Base-by-base conservation (phyloP, 1,284 basidiomycete species). In the Apiotrichum akiyoshidainum region DNA sequence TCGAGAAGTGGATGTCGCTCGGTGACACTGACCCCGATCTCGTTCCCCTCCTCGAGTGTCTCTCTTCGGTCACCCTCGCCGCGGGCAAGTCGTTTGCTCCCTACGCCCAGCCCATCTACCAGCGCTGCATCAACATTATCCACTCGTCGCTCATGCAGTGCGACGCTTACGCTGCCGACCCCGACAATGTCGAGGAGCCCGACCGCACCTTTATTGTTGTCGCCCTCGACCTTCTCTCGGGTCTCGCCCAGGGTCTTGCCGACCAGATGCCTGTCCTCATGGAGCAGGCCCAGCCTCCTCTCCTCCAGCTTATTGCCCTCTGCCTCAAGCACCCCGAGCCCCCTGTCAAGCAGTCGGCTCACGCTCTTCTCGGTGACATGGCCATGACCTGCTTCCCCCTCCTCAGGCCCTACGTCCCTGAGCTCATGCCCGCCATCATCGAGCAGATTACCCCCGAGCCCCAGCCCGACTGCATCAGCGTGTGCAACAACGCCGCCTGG, bases 401-500 rank as follows among this genome's bases (percentile, higher is more conserved):
- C 22, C 82, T 99, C 65, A 86, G 90, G 54, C 89, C 92, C 4
- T 85, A 87, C 64, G 87, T 98, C 78, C 84, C 88, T 1, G 83
- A 85, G 37, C 87, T 98, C 73, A 95, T 99, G 89, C 84, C 87
- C 17, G 88, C 94, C 70, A 83, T 99, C 56, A 90, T 92, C 57
- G 79, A 85, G 45, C 93, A 99, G 73, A 89, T 99, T 62, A 89
- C 93, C 65, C 68, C 73, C 55, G 71, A 76, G 52, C 72, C 73
- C 2, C 89, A 90, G 5, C 89, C 90, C 72, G 92, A 96, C 75
- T 92, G 93, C 73, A 86, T 98, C 62, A 93, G 90, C 65, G 96
- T 96, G 13, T 96, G 92, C 78, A 99, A 99, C 80, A 99, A 99
- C 73, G 96, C 96, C n/a, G 94, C 95, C 1, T 99, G 96, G 96